phyloP scores from a whole-genome alignment of 345 rosid genomes.

The Atalantia buxifolia region DNA sequence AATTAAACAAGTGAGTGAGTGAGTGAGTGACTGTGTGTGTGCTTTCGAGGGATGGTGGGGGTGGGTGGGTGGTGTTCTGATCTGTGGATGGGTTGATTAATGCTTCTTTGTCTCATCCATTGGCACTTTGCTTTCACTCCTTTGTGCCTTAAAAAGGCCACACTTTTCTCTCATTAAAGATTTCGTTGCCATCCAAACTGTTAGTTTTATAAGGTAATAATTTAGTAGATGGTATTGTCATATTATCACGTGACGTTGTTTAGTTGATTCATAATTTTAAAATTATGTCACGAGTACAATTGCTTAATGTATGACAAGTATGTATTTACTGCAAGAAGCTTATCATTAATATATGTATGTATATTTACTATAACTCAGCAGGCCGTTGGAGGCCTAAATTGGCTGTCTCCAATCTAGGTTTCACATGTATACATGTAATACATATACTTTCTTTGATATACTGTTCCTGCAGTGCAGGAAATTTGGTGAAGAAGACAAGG shows the following conservation, averaged over 20 bases:
- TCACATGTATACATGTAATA: conserved; percentile 15
- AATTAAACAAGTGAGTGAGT: not conserved
- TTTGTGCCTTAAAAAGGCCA: not conserved
- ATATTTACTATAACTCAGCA: not conserved
- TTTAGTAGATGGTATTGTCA: not conserved
- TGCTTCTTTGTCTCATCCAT: conserved; percentile 34
- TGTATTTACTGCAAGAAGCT: too few species aligned
- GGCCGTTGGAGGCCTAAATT: conserved; percentile 8
- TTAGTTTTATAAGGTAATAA: too few species aligned
- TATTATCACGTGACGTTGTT: too few species aligned
- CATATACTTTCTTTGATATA: not conserved
- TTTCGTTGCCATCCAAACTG: too few species aligned
- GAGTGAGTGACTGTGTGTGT: not conserved
- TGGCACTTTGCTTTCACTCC: conserved; percentile 16
- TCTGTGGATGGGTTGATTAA: conserved; percentile 8
- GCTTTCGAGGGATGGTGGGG: not conserved
- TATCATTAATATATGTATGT: too few species aligned
- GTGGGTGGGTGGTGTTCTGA: not conserved
- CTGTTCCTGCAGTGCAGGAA: conserved; percentile 37
- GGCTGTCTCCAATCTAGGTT: conserved; percentile 11
- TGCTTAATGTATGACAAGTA: too few species aligned
- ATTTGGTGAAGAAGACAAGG: conserved; percentile 13
- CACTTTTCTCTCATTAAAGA: not conserved
- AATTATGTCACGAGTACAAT: not conserved
- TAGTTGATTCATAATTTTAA: not conserved